A percentile compares a stretch with the other conserved stretches of the same genome.
phyloP scores from a whole-genome alignment of 805 yeast species.

The Metschnikowia baotianmanensis region DNA sequence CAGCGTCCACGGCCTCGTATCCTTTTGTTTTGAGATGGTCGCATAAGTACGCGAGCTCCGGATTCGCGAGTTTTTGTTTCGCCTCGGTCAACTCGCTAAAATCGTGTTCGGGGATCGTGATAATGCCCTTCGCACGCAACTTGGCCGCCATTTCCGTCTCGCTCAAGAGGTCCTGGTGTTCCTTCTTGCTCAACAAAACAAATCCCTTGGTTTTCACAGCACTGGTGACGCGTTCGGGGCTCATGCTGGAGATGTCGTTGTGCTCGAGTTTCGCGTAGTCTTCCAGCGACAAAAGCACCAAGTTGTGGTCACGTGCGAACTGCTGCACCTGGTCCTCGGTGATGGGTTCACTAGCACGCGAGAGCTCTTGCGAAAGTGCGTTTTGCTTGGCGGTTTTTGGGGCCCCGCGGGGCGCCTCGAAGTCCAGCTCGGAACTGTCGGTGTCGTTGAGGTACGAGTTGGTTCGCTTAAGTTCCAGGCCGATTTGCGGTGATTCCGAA shows the following conservation, averaged over 20 bases:
- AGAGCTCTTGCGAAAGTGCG: slow-evolving; percentile 19
- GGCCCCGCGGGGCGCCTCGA: slow-evolving; percentile 10
- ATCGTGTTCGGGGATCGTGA: slow-evolving; percentile 29
- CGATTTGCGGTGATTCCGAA: slow-evolving; percentile 3
- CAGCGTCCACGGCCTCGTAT: slow-evolving; percentile 16
- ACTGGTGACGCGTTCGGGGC: slow-evolving; percentile 25
- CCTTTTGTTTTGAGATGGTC: slow-evolving; percentile 19
- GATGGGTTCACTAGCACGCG: slow-evolving; percentile 14
- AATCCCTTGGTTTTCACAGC: slow-evolving; percentile 27
- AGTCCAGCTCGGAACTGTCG: slow-evolving; percentile 28
- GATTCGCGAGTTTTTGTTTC: slow-evolving; percentile 18
- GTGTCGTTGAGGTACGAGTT: slow-evolving; percentile 29
- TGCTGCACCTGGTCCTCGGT: slow-evolving; percentile 29
- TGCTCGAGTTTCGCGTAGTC: slow-evolving; percentile 31
- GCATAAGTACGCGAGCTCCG: slow-evolving; percentile 24
- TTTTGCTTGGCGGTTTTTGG: slow-evolving; percentile 10
- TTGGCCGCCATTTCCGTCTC: slow-evolving; percentile 36
- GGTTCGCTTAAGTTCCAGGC: slow-evolving; percentile 12
- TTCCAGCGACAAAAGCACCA: slow-evolving; percentile 31
- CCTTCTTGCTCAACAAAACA: slow-evolving; percentile 26
- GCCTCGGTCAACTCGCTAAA: slow-evolving; percentile 16
- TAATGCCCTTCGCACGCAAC: slow-evolving; percentile 31
- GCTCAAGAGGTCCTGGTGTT: slow-evolving; percentile 27
- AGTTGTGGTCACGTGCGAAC: slow-evolving; percentile 33
- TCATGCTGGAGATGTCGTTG: slow-evolving; percentile 23